Conservation (phyloP, 768 basidiomycete species). For the Serpula lacrymans region DNA sequence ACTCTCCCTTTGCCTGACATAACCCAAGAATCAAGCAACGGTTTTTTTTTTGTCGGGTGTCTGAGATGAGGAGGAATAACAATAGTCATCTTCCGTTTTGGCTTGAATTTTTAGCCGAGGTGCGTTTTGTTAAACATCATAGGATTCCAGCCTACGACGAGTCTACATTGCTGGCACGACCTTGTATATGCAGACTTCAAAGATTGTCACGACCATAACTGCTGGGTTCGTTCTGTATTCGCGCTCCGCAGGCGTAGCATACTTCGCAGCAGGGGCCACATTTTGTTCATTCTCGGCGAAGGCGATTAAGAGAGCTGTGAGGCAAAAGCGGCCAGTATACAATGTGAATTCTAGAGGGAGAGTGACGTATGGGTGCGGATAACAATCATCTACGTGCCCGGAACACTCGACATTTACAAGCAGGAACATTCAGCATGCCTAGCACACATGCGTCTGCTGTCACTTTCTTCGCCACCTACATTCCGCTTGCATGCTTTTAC, state of each 20-base stretch:
- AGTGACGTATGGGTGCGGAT: conserved; percentile 62
- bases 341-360: conserved; percentile 41
- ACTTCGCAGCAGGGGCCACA: conserved; percentile 57
- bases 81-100: conserved; percentile 13
- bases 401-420: neutral
- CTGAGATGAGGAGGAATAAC: neutral
- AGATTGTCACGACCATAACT: conserved; percentile 51
- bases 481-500: conserved; percentile 50
- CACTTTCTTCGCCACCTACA: conserved; percentile 60
- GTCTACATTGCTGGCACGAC: neutral
- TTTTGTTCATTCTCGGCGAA: conserved; percentile 59
- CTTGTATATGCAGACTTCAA: conserved; percentile 45
- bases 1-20: too few relatives aligned
- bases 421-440: conserved; percentile 58
- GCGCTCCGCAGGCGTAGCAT: conserved; percentile 57
- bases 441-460: conserved; percentile 77
- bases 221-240: conserved; percentile 53
- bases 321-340: conserved; percentile 59
- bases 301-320: conserved; percentile 53
- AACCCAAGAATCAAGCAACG: too few relatives aligned
- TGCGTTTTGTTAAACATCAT: conserved; percentile 8
- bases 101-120: conserved; percentile 32
- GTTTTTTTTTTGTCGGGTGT: too few relatives aligned
- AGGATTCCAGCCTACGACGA: neutral
- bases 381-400: neutral